Evolutionary conservation across 2,329 filamentous ascomycete species (phyloP).

Genomic region (Macrophomina phaseolina): DNA sequence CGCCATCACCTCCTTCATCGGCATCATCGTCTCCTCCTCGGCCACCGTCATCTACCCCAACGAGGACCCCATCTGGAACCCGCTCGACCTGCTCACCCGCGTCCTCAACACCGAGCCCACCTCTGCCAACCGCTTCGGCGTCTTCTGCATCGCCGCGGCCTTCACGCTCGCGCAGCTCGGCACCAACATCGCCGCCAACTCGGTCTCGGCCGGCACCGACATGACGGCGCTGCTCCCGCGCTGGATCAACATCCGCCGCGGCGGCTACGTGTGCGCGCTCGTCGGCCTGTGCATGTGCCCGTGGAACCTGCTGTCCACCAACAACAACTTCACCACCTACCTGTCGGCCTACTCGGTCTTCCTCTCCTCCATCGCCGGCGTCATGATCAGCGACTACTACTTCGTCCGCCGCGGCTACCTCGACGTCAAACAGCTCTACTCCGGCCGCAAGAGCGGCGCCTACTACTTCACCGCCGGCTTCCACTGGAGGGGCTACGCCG

Average conservation of each 20-base stretch:
- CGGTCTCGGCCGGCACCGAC: constrained; percentile 81
- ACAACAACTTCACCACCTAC: constrained; percentile 89
- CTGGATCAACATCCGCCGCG: constrained; percentile 83
- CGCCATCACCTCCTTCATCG: constrained; percentile 78
- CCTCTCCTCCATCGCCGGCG: constrained; percentile 90
- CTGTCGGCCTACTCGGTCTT: constrained; percentile 92
- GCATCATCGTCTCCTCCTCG: constrained; percentile 58
- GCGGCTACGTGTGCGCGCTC: constrained; percentile 81
- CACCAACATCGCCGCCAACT: constrained; percentile 88
- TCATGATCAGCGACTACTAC: constrained; percentile 90
- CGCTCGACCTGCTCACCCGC: constrained; percentile 46
- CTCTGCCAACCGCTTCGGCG: constrained; percentile 51
- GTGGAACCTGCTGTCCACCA: constrained; percentile 74
- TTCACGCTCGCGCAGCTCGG: constrained; percentile 76
- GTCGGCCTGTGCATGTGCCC: constrained; percentile 87
- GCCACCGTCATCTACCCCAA: constrained; percentile 50
- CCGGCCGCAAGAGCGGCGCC: constrained; percentile 66
- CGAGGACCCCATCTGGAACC: constrained; percentile 50
- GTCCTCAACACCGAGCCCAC: constrained; percentile 50
- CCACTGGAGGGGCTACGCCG: constrained; percentile 82
- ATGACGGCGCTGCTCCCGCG: constrained; percentile 80
- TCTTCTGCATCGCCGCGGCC: constrained; percentile 60
- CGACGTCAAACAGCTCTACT: constrained; percentile 79
- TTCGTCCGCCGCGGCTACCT: constrained; percentile 81
- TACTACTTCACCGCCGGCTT: constrained; percentile 79